Evolutionary conservation across 2,329 filamentous ascomycete species (phyloP).

Genomic region (Juglanconis oblonga): DNA sequence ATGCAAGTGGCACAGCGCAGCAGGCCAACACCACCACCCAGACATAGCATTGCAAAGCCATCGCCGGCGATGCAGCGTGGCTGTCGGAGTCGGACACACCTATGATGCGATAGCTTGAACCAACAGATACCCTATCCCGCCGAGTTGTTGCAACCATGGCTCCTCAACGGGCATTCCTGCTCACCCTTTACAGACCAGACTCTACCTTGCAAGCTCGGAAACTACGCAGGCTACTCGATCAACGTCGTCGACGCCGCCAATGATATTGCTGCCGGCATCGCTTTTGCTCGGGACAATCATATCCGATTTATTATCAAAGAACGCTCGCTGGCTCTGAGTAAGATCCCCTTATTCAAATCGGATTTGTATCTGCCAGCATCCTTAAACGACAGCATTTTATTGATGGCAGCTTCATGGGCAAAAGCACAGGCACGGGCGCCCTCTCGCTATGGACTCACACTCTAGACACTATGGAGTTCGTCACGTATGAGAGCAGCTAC

Average conservation of each 20-base stretch:
- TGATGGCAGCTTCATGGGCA: conserved; percentile 6
- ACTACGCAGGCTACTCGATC: conserved; percentile 26
- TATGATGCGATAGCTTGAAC: conserved; percentile 43
- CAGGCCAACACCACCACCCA: background rate
- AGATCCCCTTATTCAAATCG: background rate
- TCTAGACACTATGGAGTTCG: background rate
- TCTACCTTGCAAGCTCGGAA: conserved; percentile 33
- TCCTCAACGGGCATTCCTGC: conserved; percentile 18
- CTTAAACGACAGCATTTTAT: background rate
- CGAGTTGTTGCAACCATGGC: conserved; percentile 30
- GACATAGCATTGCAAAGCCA: conserved; percentile 1
- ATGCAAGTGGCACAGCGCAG: background rate
- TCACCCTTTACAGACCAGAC: conserved; percentile 15
- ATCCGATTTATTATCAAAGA: conserved; percentile 42
- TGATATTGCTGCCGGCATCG: conserved; percentile 19
- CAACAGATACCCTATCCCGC: background rate
- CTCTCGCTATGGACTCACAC: conserved; percentile 37
- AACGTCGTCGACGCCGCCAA: conserved; percentile 18
- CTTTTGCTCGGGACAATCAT: conserved; percentile 35
- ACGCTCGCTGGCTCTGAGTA: conserved; percentile 43
- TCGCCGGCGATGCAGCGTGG: conserved; percentile 52
- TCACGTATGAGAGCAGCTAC: conserved; percentile 6
- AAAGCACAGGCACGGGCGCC: conserved; percentile 40
- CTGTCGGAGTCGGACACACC: conserved; percentile 34
- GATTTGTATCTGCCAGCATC: background rate